Evolutionary conservation across 768 basidiomycete genomes (phyloP).

Genomic region (Cystofilobasidium ferigula): DNA sequence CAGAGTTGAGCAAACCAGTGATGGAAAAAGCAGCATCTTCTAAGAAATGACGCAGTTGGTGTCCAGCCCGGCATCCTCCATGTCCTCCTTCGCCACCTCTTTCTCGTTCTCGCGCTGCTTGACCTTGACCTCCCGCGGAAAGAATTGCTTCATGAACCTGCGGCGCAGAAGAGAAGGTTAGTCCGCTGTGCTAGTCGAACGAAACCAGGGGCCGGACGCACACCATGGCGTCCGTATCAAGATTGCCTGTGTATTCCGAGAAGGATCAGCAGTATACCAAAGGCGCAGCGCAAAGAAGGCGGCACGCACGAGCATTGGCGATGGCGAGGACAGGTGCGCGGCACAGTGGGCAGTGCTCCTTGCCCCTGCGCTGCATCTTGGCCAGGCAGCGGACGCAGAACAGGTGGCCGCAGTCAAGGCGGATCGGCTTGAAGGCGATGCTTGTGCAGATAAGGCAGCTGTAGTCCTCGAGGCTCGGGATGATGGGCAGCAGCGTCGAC

Average conservation of each 20-base stretch:
- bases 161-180: slow-evolving; percentile 39
- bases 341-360: slow-evolving; percentile 72
- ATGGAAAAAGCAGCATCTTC: neutral
- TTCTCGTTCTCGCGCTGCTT: slow-evolving; percentile 65
- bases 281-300: neutral
- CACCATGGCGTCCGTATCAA: slow-evolving; percentile 37
- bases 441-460: slow-evolving; percentile 75
- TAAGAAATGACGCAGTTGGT: slow-evolving; percentile 2
- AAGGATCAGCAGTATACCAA: too few species aligned
- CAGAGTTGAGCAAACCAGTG: too few species aligned
- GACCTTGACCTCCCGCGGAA: slow-evolving; percentile 64
- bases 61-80: slow-evolving; percentile 9
- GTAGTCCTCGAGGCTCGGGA: slow-evolving; percentile 58
- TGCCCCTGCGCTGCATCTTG: slow-evolving; percentile 77
- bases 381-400: slow-evolving; percentile 51
- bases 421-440: slow-evolving; percentile 74
- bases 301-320: slow-evolving; percentile 47
- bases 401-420: slow-evolving; percentile 63
- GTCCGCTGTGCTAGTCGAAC: too few species aligned
- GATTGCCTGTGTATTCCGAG: slow-evolving; percentile 31
- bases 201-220: too few species aligned
- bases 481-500: slow-evolving; percentile 65
- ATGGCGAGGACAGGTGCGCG: slow-evolving; percentile 65
- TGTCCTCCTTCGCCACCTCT: slow-evolving; percentile 57
- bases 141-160: slow-evolving; percentile 87